Evolutionary conservation across 164 flowering plant species (phyloP).

Genomic region (Buxus sempervirens): DNA sequence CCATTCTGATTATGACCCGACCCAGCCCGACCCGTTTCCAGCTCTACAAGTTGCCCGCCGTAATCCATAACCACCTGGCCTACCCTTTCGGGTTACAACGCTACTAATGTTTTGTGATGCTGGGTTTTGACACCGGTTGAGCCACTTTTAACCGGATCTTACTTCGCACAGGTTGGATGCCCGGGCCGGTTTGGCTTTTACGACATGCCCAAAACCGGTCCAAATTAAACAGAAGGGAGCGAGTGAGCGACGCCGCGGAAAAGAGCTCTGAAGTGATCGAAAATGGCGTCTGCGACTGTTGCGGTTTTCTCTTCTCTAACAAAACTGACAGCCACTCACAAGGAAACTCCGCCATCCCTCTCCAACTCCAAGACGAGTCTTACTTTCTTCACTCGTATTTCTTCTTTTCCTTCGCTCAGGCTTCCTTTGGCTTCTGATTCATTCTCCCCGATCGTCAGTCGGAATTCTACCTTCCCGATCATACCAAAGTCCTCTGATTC

Average conservation of each 20-base stretch:
- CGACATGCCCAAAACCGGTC: too few species aligned
- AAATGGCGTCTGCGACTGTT: constrained; percentile 24
- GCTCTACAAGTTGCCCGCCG: too few species aligned
- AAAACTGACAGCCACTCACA: constrained; percentile 12
- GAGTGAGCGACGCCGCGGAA: background rate
- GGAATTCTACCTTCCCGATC: constrained; percentile 19
- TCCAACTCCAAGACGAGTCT: constrained; percentile 18
- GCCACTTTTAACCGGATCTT: too few species aligned
- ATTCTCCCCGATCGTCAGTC: constrained; percentile 8
- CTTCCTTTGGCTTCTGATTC: constrained; percentile 12
- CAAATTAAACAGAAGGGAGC: background rate
- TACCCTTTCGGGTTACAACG: too few species aligned
- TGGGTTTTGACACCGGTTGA: too few species aligned
- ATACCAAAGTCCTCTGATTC: constrained; percentile 33
- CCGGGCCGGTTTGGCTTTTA: too few species aligned
- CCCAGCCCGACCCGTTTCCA: too few species aligned
- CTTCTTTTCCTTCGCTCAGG: constrained; percentile 12
- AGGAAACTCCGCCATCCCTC: constrained; percentile 11
- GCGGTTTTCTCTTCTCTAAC: constrained; percentile 19
- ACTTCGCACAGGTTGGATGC: too few species aligned
- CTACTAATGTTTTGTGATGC: too few species aligned
- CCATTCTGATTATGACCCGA: too few species aligned
- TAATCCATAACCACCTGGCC: too few species aligned
- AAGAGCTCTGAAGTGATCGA: constrained; percentile 7
- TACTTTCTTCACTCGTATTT: constrained; percentile 17